phyloP scores from a whole-genome alignment of 768 basidiomycete genomes.

The Strobilomyces dryophilus region DNA sequence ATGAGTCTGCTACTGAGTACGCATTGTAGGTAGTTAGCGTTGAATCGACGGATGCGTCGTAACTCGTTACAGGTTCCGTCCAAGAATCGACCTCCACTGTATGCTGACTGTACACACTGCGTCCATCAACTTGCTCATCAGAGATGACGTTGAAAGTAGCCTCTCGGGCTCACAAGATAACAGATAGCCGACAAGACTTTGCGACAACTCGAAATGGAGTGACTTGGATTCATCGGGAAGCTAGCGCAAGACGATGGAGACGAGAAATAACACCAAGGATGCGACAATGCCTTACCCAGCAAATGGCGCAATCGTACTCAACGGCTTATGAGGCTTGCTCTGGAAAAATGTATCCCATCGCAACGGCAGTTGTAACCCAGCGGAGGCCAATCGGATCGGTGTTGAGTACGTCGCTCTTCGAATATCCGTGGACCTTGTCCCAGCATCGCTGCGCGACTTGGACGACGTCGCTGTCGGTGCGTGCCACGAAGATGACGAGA shows the following conservation, averaged over 20 bases:
- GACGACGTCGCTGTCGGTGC: slow-evolving; percentile 44
- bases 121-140: too few relatives aligned
- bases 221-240: slow-evolving; percentile 16
- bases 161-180: background rate
- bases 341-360: slow-evolving; percentile 53
- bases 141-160: background rate
- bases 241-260: slow-evolving; percentile 12
- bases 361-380: slow-evolving; percentile 37
- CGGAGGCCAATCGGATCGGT: too few relatives aligned
- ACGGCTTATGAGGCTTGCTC: slow-evolving; percentile 51
- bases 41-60: too few relatives aligned
- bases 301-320: slow-evolving; percentile 39
- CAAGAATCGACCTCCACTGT: too few relatives aligned
- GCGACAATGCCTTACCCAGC: slow-evolving; percentile 33
- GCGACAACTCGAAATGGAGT: slow-evolving; percentile 9
- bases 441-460: slow-evolving; percentile 49
- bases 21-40: too few relatives aligned
- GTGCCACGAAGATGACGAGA: slow-evolving; percentile 64
- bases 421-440: slow-evolving; percentile 52
- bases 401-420: slow-evolving; percentile 64
- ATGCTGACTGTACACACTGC: too few relatives aligned
- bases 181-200: slow-evolving; percentile 25
- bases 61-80: too few relatives aligned
- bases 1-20: too few relatives aligned
- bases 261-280: background rate